phyloP scores from a whole-genome alignment of 345 rosid species.

The Garcia nutans region DNA sequence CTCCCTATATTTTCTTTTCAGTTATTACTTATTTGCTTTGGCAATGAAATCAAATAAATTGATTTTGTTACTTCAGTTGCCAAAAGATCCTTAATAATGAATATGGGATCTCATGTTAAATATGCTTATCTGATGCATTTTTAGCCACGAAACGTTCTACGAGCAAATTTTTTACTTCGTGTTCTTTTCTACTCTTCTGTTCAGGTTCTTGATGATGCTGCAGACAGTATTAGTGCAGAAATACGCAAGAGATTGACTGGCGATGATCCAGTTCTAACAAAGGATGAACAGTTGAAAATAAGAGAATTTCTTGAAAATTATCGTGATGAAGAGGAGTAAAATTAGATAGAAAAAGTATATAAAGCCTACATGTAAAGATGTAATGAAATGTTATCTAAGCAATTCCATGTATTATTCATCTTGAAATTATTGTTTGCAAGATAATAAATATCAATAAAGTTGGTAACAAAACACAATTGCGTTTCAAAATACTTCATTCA shows the following conservation, averaged over 20 bases:
- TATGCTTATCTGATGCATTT: not conserved
- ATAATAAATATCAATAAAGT: constrained; percentile 16
- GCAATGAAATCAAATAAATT: not conserved
- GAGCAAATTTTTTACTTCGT: not conserved
- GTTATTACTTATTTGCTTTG: not conserved
- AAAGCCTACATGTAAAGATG: constrained; percentile 10
- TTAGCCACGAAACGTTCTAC: not conserved
- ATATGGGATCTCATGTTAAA: not conserved
- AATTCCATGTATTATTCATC: constrained; percentile 3
- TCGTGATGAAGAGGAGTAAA: constrained; percentile 41
- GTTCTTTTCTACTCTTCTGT: not conserved
- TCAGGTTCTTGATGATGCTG: constrained; percentile 57
- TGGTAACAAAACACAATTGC: too few relatives aligned
- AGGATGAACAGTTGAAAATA: constrained; percentile 54
- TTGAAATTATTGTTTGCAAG: not conserved
- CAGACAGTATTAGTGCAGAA: constrained; percentile 35
- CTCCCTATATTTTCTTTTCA: not conserved
- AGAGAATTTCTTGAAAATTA: constrained; percentile 57
- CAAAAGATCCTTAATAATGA: too few relatives aligned
- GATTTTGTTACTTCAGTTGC: too few relatives aligned
- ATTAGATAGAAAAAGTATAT: not conserved
- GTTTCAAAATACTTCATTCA: too few relatives aligned
- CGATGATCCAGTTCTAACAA: constrained; percentile 60
- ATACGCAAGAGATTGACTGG: constrained; percentile 49
- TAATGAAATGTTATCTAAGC: not conserved